Evolutionary conservation across 495 filamentous ascomycete species (phyloP), one percentile per base, ranked within the genome.

Genomic region (Podospora pseudoanserina): DNA sequence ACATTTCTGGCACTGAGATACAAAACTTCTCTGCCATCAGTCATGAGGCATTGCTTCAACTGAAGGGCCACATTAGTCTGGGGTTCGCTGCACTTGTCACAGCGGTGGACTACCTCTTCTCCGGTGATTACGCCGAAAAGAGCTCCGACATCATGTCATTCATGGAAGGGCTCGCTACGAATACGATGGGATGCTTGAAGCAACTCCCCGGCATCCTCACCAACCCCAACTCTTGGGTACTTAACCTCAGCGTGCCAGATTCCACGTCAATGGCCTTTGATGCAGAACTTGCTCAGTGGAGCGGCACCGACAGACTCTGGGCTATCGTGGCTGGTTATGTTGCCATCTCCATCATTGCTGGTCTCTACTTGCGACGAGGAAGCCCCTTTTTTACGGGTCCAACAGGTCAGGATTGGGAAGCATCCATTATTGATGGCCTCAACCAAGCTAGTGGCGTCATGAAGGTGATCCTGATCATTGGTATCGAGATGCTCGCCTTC

Each of bases 401-500:
- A 65, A 84, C 87, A 27, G 88, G 86, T 2, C 90, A 91, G 61
- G 87, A 89, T 68, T 86, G 91, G 68, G 92, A 97, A 72, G 89
- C 88, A 5, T 79, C 90, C 5, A 79, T 96, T 65, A 89, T 92
- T n/a, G 94, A 97, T 68, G 80, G 89, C 0, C 84, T 99, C 23
- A 86, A 92, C 55, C 95, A 99, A 80, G 95, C 95, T 53, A 95
- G 95, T 55, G 95, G 95, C 3, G 93, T 99, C 15, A 88, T 97
- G 85, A 99, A 99, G 76, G 95, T 99, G 18, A 95, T 99, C 55
- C 83, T 98, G 27, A 99, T 99, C 71, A 99, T 99, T 68, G 92
- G 93, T 67, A 97, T 98, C 75, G 95, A 99, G 81, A 99, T 99
- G 95, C 91, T 99, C 54, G 86, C 92, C 19, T 99, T 99, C 74